A percentile compares a stretch with the other conserved stretches of the same genome.
phyloP scores from a whole-genome alignment of 1,139 yeast species.

The Candida sp. region DNA sequence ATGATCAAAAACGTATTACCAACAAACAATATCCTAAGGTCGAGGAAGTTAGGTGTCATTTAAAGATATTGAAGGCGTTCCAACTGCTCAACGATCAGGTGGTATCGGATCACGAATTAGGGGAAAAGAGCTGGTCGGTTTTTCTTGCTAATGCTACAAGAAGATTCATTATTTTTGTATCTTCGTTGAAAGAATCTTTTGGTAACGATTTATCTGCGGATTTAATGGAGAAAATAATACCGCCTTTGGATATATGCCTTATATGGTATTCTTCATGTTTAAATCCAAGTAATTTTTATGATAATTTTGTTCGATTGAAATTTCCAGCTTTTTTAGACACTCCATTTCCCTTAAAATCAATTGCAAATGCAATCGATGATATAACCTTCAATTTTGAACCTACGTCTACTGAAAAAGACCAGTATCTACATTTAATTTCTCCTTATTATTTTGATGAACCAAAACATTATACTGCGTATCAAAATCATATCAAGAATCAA shows the following conservation, averaged over 20 bases:
- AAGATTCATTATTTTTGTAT: constrained; percentile 20
- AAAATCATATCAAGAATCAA: not conserved
- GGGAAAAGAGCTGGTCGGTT: constrained; percentile 19
- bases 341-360: constrained; percentile 20
- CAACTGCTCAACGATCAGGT: constrained; percentile 14
- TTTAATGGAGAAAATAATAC: constrained; percentile 9
- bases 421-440: not conserved
- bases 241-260: constrained; percentile 30
- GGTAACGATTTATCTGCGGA: not conserved
- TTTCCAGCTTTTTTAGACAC: constrained; percentile 14
- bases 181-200: constrained; percentile 8
- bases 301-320: constrained; percentile 19
- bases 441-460: not conserved
- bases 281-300: constrained; percentile 16
- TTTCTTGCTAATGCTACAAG: constrained; percentile 20
- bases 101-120: constrained; percentile 9
- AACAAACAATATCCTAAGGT: constrained; percentile 4
- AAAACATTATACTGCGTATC: not conserved
- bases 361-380: constrained; percentile 16
- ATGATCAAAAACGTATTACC: not conserved
- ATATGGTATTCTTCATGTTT: constrained; percentile 26
- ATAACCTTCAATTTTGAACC: constrained; percentile 16
- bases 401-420: not conserved
- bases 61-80: constrained; percentile 22
- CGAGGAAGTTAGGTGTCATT: constrained; percentile 22